A percentile compares a stretch with the other conserved stretches of the same genome.
Conservation (phyloP, 345 rosid species). For the Salix purpurea region DNA sequence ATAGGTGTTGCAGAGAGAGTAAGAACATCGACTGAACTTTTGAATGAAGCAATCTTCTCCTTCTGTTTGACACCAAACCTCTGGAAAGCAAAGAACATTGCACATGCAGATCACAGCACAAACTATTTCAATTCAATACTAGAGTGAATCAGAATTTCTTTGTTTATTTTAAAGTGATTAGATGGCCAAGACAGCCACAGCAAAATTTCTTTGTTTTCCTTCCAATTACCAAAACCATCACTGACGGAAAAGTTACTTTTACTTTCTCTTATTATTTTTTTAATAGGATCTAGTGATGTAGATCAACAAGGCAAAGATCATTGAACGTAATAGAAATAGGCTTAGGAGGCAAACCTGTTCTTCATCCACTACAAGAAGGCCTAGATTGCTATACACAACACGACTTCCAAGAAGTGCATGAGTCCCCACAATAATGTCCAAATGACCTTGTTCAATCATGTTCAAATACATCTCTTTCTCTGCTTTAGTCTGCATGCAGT, state of each 20-base stretch:
- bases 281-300: not conserved
- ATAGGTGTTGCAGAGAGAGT: slow-evolving; percentile 96
- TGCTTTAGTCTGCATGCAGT: slow-evolving; percentile 61
- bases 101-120: slow-evolving; percentile 9
- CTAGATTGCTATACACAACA: slow-evolving; percentile 81
- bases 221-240: not conserved
- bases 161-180: not conserved
- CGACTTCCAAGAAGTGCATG: slow-evolving; percentile 96
- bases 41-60: slow-evolving; percentile 93
- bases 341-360: slow-evolving; percentile 71
- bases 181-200: not conserved
- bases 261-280: not conserved
- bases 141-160: not conserved
- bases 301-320: slow-evolving; percentile 7
- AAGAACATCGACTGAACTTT: slow-evolving; percentile 91
- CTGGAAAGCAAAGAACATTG: slow-evolving; percentile 40
- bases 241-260: not conserved
- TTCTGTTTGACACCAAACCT: slow-evolving; percentile 98
- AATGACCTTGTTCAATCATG: slow-evolving; percentile 73
- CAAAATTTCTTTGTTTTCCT: not conserved
- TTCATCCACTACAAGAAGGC: slow-evolving; percentile 96
- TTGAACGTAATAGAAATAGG: slow-evolving; percentile 4
- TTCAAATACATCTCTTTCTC: slow-evolving; percentile 65
- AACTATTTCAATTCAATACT: slow-evolving; percentile 1
- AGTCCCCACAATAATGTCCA: slow-evolving; percentile 86